These are phyloP conservation scores for Epichloe baconii DNA, from an alignment of 2,329 filamentous ascomycete genomes.

Conservation along the genomic window DNA sequence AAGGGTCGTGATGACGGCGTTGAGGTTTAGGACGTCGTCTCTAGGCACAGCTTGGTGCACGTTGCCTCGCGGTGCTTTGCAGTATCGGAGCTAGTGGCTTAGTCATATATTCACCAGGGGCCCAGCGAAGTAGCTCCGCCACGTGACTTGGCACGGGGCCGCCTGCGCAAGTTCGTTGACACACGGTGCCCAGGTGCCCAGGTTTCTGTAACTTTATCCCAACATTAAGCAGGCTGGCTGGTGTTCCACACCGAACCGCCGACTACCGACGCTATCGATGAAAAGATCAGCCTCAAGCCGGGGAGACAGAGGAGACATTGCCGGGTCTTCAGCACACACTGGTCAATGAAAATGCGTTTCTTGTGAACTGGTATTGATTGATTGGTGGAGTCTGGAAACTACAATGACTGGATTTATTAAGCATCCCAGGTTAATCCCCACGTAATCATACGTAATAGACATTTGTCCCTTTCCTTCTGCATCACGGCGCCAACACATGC, in stretches of 20 bases:
- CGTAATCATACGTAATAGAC: neutral
- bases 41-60: neutral
- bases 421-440: neutral
- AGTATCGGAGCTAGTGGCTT: constrained; percentile 1
- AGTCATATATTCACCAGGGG: neutral
- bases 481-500: neutral
- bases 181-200: too few relatives aligned
- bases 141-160: neutral
- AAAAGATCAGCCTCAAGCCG: too few relatives aligned
- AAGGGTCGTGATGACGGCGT: neutral
- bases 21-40: neutral
- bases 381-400: too few relatives aligned
- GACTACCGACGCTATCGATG: too few relatives aligned
- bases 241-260: too few relatives aligned
- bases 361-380: too few relatives aligned
- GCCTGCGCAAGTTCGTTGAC: neutral
- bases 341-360: too few relatives aligned
- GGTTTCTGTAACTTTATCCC: too few relatives aligned
- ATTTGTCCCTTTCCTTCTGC: neutral
- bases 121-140: neutral
- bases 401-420: neutral
- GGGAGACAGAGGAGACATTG: too few relatives aligned
- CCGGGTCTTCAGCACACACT: too few relatives aligned
- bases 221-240: too few relatives aligned
- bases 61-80: constrained; percentile 1